Percentiles rank a stretch among this genome's conserved stretches.
Conservation (phyloP, 2,329 filamentous ascomycete species). For the Penicillium hordei region DNA sequence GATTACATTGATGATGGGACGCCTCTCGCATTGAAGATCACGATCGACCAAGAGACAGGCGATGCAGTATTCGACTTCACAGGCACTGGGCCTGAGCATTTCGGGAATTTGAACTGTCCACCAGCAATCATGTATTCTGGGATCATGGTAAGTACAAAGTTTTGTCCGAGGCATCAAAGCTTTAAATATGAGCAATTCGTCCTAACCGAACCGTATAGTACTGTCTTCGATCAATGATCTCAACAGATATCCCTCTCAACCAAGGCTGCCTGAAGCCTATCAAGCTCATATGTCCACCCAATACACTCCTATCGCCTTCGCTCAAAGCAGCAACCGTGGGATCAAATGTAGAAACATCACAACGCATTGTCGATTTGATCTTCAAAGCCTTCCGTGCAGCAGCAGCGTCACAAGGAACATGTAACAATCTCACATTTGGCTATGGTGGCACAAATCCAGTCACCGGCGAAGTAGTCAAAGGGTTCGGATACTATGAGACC, state of each 20-base stretch:
- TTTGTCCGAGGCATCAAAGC: background rate
- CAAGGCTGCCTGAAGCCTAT: conserved; percentile 75
- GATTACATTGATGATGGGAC: conserved; percentile 82
- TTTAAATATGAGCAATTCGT: background rate
- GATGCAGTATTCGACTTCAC: conserved; percentile 71
- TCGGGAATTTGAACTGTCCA: conserved; percentile 68
- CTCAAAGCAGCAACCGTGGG: background rate
- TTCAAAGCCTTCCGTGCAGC: conserved; percentile 72
- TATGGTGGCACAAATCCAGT: background rate
- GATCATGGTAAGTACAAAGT: background rate
- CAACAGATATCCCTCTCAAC: conserved; percentile 74
- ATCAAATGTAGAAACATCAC: background rate
- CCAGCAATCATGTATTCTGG: conserved; percentile 69
- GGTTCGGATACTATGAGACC: conserved; percentile 78
- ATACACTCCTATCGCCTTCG: conserved; percentile 57
- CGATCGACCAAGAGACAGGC: conserved; percentile 68
- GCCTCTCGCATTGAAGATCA: conserved; percentile 67
- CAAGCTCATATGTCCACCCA: conserved; percentile 60
- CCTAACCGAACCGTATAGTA: conserved; percentile 41
- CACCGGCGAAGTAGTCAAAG: background rate
- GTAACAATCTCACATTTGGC: conserved; percentile 61
- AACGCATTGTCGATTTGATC: conserved; percentile 71
- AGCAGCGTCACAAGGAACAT: conserved; percentile 71
- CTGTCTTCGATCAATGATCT: conserved; percentile 66
- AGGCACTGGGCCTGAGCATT: conserved; percentile 56